A percentile compares a stretch with the other conserved stretches of the same genome.
These are phyloP conservation scores for Claviceps sp. DNA, from an alignment of 2,329 filamentous ascomycete genomes.

Conservation along the genomic window DNA sequence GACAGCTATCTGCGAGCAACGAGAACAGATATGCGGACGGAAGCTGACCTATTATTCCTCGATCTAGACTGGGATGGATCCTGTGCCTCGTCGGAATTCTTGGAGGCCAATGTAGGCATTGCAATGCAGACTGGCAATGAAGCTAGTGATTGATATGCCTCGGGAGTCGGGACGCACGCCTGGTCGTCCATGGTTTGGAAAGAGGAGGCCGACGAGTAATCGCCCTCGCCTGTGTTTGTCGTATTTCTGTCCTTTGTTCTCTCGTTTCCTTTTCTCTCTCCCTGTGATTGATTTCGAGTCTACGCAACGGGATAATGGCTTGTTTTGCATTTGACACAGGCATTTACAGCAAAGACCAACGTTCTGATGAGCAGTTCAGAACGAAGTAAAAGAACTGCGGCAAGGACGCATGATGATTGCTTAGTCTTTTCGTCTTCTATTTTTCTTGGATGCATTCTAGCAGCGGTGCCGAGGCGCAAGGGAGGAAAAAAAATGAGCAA, in stretches of 20 bases:
- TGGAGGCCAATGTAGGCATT: conserved; percentile 36
- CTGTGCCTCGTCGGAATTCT: conserved; percentile 39
- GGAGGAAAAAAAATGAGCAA: background rate
- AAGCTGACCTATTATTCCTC: conserved; percentile 8
- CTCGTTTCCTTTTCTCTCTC: background rate
- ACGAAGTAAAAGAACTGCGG: background rate
- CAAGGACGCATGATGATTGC: background rate
- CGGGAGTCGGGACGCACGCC: conserved; percentile 9
- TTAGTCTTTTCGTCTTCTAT: background rate
- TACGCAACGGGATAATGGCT: background rate
- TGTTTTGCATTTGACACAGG: background rate
- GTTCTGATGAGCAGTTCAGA: background rate
- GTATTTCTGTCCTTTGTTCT: background rate
- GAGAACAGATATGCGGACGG: background rate
- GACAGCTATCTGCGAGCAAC: background rate
- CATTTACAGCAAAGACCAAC: background rate
- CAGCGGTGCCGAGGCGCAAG: conserved; percentile 5
- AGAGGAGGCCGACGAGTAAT: too few species aligned
- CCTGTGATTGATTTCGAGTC: background rate
- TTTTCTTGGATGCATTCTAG: background rate
- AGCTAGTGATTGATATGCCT: conserved; percentile 19
- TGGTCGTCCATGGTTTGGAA: background rate
- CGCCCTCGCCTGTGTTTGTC: background rate
- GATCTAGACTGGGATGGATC: conserved; percentile 41
- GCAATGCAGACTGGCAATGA: conserved; percentile 29